Evolutionary conservation across 768 basidiomycete genomes (phyloP), one percentile per base, ranked within the genome.

Genomic region (Infundibulicybe gibba): DNA sequence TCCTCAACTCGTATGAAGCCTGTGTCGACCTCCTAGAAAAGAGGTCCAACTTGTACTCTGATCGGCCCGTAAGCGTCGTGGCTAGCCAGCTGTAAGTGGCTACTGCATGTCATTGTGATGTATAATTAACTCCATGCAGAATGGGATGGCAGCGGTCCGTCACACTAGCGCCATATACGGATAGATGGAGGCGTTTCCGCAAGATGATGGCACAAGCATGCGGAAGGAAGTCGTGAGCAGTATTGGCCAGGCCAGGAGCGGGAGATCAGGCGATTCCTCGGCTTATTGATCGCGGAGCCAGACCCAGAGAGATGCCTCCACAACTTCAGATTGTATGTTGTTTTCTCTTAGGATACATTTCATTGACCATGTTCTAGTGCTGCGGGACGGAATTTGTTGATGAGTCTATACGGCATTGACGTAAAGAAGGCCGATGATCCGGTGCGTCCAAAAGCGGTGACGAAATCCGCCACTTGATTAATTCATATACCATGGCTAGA

Each of bases 31-130:
- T 67, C 42, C 55, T 65, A 17, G 59, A 54, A 34, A 55, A 60
- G 14, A 54, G 55, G 2, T 61, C 61, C 15, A 50, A 49, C 17
- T 58, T 55, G 21, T 67, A 65, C 43, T 65, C 61, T 21, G 63
- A 68, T 45, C 50, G 64, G 6, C 66, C 66, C 1, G 42, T 50
- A 14, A 48, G 62, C 34, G 52, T 61, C 19, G 58, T 45, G 12
- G 50, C 45, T 14, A 49, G 50, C 4, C 41, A 52, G 32, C 30
- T 53, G 35, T 38, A 19, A 10, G 35, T 38, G 4, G 17, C 14
- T 10, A 10, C n/a, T 6, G n/a, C 35, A n/a, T 3, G 10, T n/a
- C 10, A 38, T 4, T 38, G 3, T 38, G 35, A 38, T 6, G 35
- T 38, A 10, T 38, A 14, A 10, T 15, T 34, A 19, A 10, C 6